These are phyloP conservation scores for Centella asiatica DNA, from an alignment of 129 eudicot genomes.

Conservation along the genomic window DNA sequence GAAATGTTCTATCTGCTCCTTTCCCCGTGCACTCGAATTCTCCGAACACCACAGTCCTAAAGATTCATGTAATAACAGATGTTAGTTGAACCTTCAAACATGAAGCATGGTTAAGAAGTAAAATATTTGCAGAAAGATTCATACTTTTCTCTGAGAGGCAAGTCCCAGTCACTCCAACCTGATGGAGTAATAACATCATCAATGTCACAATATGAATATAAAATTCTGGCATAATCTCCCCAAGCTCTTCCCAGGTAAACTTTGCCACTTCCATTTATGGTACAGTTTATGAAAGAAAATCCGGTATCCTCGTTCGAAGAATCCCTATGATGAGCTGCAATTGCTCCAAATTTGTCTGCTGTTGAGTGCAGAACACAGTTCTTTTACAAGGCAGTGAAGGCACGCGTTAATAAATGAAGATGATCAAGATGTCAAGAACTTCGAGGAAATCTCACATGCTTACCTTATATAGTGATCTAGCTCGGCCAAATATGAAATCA, in stretches of 20 bases:
- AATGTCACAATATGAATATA: constrained; percentile 52
- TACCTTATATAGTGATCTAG: constrained; percentile 76
- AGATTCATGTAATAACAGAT: neutral
- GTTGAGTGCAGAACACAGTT: constrained; percentile 47
- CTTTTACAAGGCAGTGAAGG: constrained; percentile 19
- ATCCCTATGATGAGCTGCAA: constrained; percentile 80
- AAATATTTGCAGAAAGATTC: neutral
- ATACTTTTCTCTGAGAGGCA: constrained; percentile 41
- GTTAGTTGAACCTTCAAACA: neutral
- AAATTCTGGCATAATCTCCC: constrained; percentile 59
- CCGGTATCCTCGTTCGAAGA: constrained; percentile 43
- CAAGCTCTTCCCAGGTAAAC: constrained; percentile 75
- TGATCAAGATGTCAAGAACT: neutral
- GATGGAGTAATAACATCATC: constrained; percentile 43
- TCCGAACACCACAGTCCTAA: constrained; percentile 69
- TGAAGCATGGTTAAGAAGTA: neutral
- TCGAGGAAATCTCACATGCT: neutral
- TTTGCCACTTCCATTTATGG: constrained; percentile 48
- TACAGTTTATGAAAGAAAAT: constrained; percentile 62
- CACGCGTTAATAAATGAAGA: neutral
- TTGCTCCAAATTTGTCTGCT: constrained; percentile 54
- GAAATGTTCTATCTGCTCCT: constrained; percentile 55
- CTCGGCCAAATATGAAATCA: constrained; percentile 83
- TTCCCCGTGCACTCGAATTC: constrained; percentile 65
- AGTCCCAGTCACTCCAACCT: constrained; percentile 73